A percentile compares a stretch with the other conserved stretches of the same genome.
These are phyloP conservation scores for Russula foetens DNA, from an alignment of 768 basidiomycete species.

Conservation along the genomic window DNA sequence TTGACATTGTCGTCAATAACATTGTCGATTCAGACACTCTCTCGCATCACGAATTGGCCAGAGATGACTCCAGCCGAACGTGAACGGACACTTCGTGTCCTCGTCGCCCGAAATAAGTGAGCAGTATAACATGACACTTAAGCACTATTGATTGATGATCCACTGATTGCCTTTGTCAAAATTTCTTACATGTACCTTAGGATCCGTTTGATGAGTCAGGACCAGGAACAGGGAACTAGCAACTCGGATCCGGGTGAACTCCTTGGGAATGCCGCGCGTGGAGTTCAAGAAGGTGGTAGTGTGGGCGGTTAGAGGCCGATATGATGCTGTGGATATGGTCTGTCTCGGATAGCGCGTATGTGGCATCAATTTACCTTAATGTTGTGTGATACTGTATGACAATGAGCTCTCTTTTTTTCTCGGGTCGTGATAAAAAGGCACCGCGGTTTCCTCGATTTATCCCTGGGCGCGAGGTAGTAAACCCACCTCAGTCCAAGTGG, in stretches of 20 bases:
- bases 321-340: not conserved
- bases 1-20: not conserved
- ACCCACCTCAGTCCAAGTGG: no score
- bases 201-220: slow-evolving; percentile 14
- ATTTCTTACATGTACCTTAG: no score
- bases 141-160: not conserved
- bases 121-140: not conserved
- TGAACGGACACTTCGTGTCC: slow-evolving; percentile 15
- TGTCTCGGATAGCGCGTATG: not conserved
- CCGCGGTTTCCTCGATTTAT: not conserved
- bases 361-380: not conserved
- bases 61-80: slow-evolving; percentile 14
- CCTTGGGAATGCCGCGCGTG: not conserved
- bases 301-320: not conserved
- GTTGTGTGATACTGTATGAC: not conserved
- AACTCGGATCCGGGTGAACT: not conserved
- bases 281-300: not conserved
- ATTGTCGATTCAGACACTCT: slow-evolving; percentile 10
- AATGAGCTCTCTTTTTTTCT: not conserved
- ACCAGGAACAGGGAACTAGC: not conserved
- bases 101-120: slow-evolving; percentile 14
- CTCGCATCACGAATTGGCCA: slow-evolving; percentile 16
- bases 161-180: not conserved
- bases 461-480: no score
- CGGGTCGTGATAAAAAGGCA: not conserved